A percentile compares a stretch with the other conserved stretches of the same genome.
Evolutionary conservation across 2,329 filamentous ascomycete genomes (phyloP).

Genomic region (Penicillium vulpinum): DNA sequence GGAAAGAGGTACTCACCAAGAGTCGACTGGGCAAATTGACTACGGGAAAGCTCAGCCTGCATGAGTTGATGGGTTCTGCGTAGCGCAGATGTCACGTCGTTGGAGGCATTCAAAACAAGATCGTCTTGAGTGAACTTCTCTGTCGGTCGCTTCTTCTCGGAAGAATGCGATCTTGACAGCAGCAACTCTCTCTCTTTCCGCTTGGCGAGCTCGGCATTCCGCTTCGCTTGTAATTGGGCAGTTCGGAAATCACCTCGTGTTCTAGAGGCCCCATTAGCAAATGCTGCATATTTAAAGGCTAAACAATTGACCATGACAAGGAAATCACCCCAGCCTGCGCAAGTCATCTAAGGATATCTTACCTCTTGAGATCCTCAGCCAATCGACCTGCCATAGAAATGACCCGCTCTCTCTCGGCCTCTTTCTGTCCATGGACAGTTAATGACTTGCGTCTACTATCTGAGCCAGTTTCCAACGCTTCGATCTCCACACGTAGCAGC

Average conservation of each 20-base stretch:
- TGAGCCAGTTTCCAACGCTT: constrained; percentile 60
- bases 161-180: constrained; percentile 54
- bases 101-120: constrained; percentile 70
- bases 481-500: constrained; percentile 72
- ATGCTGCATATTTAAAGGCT: neutral
- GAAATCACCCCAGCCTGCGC: neutral
- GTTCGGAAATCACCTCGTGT: constrained; percentile 71
- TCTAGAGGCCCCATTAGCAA: constrained; percentile 34
- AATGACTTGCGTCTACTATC: constrained; percentile 32
- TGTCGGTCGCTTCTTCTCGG: constrained; percentile 33
- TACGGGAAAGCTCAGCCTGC: constrained; percentile 78
- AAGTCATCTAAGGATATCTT: constrained; percentile 22
- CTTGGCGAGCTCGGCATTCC: constrained; percentile 70
- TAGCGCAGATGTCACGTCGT: constrained; percentile 80
- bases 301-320: neutral
- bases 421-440: constrained; percentile 51
- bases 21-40: constrained; percentile 86
- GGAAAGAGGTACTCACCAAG: constrained; percentile 49
- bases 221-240: constrained; percentile 77
- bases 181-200: constrained; percentile 74
- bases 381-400: constrained; percentile 67
- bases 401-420: constrained; percentile 65
- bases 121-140: constrained; percentile 68
- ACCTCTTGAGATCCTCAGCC: constrained; percentile 71
- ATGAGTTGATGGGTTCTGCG: constrained; percentile 85